Base-by-base conservation (phyloP, 371 early-diverging fungal species). In the Lichtheimia ornata region DNA sequence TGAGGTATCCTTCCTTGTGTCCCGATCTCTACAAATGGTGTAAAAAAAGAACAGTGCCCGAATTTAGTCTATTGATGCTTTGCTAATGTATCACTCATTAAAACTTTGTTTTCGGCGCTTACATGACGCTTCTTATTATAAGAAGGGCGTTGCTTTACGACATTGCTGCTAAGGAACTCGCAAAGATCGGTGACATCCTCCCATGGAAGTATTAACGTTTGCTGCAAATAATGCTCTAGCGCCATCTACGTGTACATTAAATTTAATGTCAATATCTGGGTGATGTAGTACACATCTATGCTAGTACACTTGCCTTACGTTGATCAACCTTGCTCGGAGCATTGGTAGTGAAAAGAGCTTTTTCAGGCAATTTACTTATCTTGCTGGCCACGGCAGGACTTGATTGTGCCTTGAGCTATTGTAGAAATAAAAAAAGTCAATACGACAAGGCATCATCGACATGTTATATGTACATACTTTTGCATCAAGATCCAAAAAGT, bases 341-440 rank as follows among this genome's bases (percentile, higher is more conserved):
- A 71, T 88, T 79, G 11, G 84, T 87, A 9, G 76, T 78, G 66
- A 94, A 94, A 0, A 94, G 74, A 17, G 86, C 82, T 73, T 93
- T 94, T 40, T 94, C 93, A 3, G 96, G 96, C 6, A 91, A 74
- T 65, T 88, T 89, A 35, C 88, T 90, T 53, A 92, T 74, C 63
- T 70, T 79, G 49, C 75, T 69, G n/a, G 74, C 58, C 14, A 82
- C 55, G 24, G 69, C 61, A 53, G 84, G 77, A 57, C 81, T 76
- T 5, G 79, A 65, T 30, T 70, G 71, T 28, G 74, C 64, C 73
- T 84, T 82, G 13, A 90, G 67, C 87, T 87, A 67, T 25, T 22
- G 22, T 22, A 22, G 22, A 1, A 47, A 5, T 15, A 47, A 18
- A 5, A 28, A 28, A 11, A 35, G 35, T 35, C 35, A 35, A 35